Evolutionary conservation across 2,329 filamentous ascomycete species (phyloP).

Genomic region (Aspergillus oerlinghausenensis): DNA sequence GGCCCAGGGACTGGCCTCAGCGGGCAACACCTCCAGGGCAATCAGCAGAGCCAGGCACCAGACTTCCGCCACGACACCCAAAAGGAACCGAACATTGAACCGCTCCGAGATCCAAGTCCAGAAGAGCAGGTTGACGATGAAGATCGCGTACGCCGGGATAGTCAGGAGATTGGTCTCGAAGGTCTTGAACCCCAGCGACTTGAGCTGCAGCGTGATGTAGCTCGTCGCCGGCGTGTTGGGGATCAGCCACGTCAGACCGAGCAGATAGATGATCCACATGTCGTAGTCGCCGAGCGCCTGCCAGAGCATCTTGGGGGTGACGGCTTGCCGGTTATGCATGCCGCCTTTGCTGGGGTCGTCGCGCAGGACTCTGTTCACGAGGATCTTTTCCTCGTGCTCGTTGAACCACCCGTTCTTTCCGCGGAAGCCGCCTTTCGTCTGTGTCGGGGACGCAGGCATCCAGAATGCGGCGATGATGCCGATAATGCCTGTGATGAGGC

Average conservation of each 20-base stretch:
- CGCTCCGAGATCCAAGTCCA: conserved; percentile 53
- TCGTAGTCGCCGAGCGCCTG: conserved; percentile 51
- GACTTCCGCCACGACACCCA: conserved; percentile 50
- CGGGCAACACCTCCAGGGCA: conserved; percentile 48
- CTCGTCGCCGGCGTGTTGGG: conserved; percentile 32
- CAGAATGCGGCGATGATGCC: conserved; percentile 55
- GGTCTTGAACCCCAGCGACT: conserved; percentile 53
- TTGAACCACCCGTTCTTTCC: conserved; percentile 63
- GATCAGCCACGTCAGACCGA: conserved; percentile 44
- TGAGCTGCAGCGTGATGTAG: conserved; percentile 42
- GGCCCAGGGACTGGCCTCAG: conserved; percentile 47
- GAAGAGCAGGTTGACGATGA: conserved; percentile 53
- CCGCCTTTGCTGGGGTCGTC: conserved; percentile 56
- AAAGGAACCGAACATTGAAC: conserved; percentile 52
- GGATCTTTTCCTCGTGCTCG: conserved; percentile 64
- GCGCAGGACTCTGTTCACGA: conserved; percentile 59
- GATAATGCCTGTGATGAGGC: conserved; percentile 50
- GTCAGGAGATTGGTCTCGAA: conserved; percentile 61
- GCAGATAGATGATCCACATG: conserved; percentile 53
- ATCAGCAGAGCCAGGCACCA: conserved; percentile 52
- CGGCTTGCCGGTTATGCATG: conserved; percentile 57
- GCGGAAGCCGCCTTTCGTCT: conserved; percentile 58
- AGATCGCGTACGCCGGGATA: conserved; percentile 54
- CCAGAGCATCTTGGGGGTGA: conserved; percentile 47
- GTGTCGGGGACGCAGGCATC: conserved; percentile 60